Percentiles rank a stretch among this genome's conserved stretches.
phyloP scores from a whole-genome alignment of 202 grass and related monocot species.

The Brachypodium distachyon region DNA sequence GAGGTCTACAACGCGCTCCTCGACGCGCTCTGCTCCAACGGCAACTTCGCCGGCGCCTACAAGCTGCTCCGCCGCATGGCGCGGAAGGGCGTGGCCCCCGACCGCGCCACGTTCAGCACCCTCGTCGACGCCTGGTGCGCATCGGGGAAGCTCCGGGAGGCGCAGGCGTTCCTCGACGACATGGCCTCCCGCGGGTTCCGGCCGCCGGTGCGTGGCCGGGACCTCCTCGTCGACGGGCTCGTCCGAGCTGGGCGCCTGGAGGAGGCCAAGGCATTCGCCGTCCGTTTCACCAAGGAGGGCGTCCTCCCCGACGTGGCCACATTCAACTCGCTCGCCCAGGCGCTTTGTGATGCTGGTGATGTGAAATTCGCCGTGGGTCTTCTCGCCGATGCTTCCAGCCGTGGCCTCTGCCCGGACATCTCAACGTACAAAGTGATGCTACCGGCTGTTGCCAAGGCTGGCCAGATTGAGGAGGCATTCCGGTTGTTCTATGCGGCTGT shows the following conservation, averaged over 20 bases:
- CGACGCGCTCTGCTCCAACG: conserved; percentile 54
- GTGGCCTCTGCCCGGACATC: conserved; percentile 83
- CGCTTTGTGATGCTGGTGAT: conserved; percentile 63
- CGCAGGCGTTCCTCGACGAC: conserved; percentile 89
- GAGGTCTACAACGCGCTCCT: conserved; percentile 71
- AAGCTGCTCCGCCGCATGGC: conserved; percentile 73
- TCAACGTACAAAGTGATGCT: conserved; percentile 96
- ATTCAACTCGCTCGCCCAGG: conserved; percentile 85
- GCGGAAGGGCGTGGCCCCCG: conserved; percentile 51
- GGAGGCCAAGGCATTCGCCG: conserved; percentile 76
- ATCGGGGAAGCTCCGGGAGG: conserved; percentile 77
- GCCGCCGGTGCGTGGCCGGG: conserved; percentile 70
- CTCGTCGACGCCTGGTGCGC: conserved; percentile 91
- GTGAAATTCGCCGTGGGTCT: conserved; percentile 49
- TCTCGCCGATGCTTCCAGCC: conserved; percentile 56
- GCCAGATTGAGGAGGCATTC: conserved; percentile 76
- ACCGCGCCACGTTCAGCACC: conserved; percentile 69
- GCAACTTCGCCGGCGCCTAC: conserved; percentile 71
- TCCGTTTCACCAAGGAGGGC: conserved; percentile 94
- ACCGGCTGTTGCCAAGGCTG: conserved; percentile 75
- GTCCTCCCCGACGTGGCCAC: conserved; percentile 70
- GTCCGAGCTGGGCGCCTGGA: conserved; percentile 72
- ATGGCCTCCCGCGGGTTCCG: conserved; percentile 74
- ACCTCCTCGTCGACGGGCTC: conserved; percentile 80
- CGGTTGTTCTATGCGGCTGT: conserved; percentile 65